These are phyloP conservation scores for Trichoderma sp. DNA, from an alignment of 2,329 filamentous ascomycete species.

Conservation along the genomic window DNA sequence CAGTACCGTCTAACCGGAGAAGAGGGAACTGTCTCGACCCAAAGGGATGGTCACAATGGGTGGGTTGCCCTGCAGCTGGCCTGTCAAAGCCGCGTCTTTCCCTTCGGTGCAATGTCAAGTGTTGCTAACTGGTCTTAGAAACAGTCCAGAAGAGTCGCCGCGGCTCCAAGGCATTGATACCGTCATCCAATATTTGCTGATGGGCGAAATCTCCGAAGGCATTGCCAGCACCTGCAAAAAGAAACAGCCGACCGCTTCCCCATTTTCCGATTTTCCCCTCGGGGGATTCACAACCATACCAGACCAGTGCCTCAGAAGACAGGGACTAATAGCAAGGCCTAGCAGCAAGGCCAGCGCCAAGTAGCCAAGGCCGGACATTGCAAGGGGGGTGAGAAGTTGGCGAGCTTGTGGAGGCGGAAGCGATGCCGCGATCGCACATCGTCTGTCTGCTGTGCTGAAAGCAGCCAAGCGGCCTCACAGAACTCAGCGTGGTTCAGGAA, in stretches of 20 bases:
- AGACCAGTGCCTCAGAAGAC: background rate
- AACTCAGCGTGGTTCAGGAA: background rate
- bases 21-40: background rate
- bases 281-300: background rate
- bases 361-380: background rate
- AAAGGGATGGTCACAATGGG: conserved; percentile 3
- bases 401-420: conserved; percentile 3
- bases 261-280: background rate
- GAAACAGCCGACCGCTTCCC: background rate
- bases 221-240: background rate
- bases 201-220: background rate
- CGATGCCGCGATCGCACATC: conserved; percentile 10
- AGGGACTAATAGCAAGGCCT: background rate
- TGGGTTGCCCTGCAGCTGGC: conserved; percentile 7
- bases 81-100: background rate
- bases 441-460: background rate
- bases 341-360: background rate
- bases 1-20: background rate
- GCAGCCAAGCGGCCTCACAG: background rate
- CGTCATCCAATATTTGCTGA: background rate
- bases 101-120: background rate
- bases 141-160: conserved; percentile 18
- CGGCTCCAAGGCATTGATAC: background rate
- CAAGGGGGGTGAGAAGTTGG: background rate
- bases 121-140: background rate